phyloP scores from a whole-genome alignment of 2,329 filamentous ascomycete genomes.

The Penicillium sp. region DNA sequence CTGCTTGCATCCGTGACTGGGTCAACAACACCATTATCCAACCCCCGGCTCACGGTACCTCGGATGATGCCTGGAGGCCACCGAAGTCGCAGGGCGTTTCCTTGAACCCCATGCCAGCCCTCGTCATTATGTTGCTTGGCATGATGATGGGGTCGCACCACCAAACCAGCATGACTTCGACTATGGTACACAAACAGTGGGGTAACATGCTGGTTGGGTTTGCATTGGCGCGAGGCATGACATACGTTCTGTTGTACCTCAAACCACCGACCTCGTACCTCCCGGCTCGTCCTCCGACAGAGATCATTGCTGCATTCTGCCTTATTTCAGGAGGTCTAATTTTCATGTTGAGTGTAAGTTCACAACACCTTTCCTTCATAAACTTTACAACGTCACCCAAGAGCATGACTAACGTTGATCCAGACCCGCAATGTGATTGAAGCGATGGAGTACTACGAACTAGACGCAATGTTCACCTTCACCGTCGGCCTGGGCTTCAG shows the following conservation, averaged over 20 bases:
- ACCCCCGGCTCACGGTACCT: slow-evolving; percentile 38
- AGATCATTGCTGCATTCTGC: slow-evolving; percentile 83
- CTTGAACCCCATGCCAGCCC: slow-evolving; percentile 81
- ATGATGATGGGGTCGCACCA: slow-evolving; percentile 96
- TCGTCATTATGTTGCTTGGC: slow-evolving; percentile 82
- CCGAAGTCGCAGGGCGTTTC: slow-evolving; percentile 71
- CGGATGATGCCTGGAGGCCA: slow-evolving; percentile 53
- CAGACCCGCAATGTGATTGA: slow-evolving; percentile 72
- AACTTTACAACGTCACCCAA: not conserved
- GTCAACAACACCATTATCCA: slow-evolving; percentile 50
- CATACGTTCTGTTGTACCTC: slow-evolving; percentile 77
- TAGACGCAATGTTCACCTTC: slow-evolving; percentile 93
- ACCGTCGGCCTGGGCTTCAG: slow-evolving; percentile 83
- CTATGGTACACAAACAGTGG: slow-evolving; percentile 94
- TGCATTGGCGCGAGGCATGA: slow-evolving; percentile 71
- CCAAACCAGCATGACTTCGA: slow-evolving; percentile 76
- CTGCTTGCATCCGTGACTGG: slow-evolving; percentile 61
- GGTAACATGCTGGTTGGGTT: slow-evolving; percentile 79
- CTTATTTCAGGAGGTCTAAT: slow-evolving; percentile 82
- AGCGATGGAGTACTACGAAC: slow-evolving; percentile 70
- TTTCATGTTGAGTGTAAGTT: slow-evolving; percentile 83
- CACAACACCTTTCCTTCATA: not conserved
- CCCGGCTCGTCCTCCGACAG: slow-evolving; percentile 82
- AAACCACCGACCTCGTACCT: slow-evolving; percentile 76
- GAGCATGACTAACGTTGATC: slow-evolving; percentile 23